phyloP scores from a whole-genome alignment of 208 protist species.

The Willaertia magna region DNA sequence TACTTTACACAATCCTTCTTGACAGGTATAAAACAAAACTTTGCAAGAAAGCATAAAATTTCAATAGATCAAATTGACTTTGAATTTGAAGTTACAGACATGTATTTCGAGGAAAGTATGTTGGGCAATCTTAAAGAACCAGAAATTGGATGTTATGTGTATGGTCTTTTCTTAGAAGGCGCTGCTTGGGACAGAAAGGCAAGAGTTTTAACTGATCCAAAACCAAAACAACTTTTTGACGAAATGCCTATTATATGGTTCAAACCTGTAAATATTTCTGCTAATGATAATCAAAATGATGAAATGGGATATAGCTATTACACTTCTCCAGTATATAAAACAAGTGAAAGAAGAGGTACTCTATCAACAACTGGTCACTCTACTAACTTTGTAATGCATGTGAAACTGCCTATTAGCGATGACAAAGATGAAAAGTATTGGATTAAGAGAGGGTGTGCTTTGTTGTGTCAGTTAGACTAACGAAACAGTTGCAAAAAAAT shows the following conservation, averaged over 20 bases:
- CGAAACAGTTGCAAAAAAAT: too few species aligned
- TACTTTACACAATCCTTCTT: slow-evolving; percentile 94
- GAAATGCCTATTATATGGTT: slow-evolving; percentile 79
- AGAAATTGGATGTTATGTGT: slow-evolving; percentile 50
- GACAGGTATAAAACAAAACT: slow-evolving; percentile 88
- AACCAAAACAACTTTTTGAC: slow-evolving; percentile 82
- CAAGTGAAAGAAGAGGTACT: slow-evolving; percentile 73
- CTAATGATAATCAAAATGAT: slow-evolving; percentile 11
- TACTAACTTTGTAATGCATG: slow-evolving; percentile 91
- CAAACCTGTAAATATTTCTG: slow-evolving; percentile 43
- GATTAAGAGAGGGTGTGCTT: slow-evolving; percentile 73
- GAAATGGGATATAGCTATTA: slow-evolving; percentile 50
- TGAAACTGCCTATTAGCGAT: slow-evolving; percentile 71
- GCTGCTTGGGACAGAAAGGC: slow-evolving; percentile 72
- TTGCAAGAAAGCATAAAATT: slow-evolving; percentile 72
- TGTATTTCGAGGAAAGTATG: background rate
- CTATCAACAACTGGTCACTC: slow-evolving; percentile 95
- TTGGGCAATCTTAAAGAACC: background rate
- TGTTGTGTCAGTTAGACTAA: slow-evolving; percentile 31
- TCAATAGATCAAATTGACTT: slow-evolving; percentile 91
- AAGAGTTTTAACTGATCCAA: slow-evolving; percentile 66
- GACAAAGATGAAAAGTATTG: slow-evolving; percentile 64
- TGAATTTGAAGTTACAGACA: slow-evolving; percentile 53
- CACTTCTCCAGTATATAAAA: slow-evolving; percentile 92
- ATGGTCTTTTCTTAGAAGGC: slow-evolving; percentile 89